Conservation (phyloP, 306 rosid genomes). For the Coriaria nepalensis region DNA sequence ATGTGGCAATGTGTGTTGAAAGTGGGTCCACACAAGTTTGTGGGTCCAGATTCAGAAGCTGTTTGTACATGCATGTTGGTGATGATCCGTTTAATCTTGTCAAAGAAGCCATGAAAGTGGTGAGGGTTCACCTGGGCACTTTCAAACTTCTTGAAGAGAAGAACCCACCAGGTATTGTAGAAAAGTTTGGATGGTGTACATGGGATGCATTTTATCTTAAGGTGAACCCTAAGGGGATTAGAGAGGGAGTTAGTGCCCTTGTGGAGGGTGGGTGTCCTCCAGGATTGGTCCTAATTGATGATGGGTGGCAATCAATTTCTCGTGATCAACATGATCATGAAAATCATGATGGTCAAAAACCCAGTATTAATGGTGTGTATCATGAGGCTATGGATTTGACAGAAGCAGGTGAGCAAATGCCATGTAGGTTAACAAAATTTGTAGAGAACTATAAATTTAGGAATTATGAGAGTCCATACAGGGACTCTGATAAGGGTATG, state of each 20-base stretch:
- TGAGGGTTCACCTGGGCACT: conserved; percentile 35
- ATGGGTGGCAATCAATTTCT: conserved; percentile 58
- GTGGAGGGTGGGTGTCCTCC: conserved; percentile 64
- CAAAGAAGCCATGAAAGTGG: conserved; percentile 30
- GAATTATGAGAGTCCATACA: conserved; percentile 12
- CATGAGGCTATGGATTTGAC: conserved; percentile 22
- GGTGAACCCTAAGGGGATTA: conserved; percentile 43
- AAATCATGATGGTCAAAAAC: conserved; percentile 13
- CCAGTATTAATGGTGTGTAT: background rate
- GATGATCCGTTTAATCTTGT: conserved; percentile 37
- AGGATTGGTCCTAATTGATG: conserved; percentile 45
- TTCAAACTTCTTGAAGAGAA: conserved; percentile 54
- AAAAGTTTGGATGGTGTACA: conserved; percentile 73
- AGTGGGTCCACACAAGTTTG: conserved; percentile 50
- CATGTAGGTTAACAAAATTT: conserved; percentile 30
- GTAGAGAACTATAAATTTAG: conserved; percentile 44
- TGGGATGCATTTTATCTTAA: conserved; percentile 72
- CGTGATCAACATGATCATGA: no score
- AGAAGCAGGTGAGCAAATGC: conserved; percentile 48
- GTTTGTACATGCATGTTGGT: conserved; percentile 40
- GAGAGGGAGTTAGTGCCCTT: conserved; percentile 34
- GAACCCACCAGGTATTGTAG: conserved; percentile 33
- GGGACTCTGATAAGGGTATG: conserved; percentile 20
- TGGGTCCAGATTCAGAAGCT: conserved; percentile 26
- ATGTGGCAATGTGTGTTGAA: conserved; percentile 42